Percentiles rank a stretch among this genome's conserved stretches.
Conservation (phyloP, 208 protist species). For the Leishmania turanica region DNA sequence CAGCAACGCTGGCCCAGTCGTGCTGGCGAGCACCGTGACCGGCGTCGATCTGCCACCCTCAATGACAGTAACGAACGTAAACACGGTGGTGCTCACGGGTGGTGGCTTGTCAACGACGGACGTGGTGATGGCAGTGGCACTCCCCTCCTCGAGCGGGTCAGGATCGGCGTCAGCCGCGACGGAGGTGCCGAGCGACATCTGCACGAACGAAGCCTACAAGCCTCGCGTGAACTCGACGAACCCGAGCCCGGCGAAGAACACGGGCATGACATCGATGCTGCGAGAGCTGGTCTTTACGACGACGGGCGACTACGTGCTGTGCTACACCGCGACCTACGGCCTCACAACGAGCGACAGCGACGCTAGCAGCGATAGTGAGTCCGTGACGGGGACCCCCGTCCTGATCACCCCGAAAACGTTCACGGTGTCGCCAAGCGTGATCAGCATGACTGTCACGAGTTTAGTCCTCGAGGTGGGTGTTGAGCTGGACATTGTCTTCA, state of each 20-base stretch:
- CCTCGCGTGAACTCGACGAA: constrained; percentile 45
- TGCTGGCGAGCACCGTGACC: constrained; percentile 51
- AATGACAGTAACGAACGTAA: constrained; percentile 17
- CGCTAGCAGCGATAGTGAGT: background rate
- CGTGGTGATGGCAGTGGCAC: constrained; percentile 59
- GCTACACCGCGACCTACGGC: constrained; percentile 53
- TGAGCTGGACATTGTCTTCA: constrained; percentile 56
- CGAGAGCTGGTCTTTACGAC: constrained; percentile 44
- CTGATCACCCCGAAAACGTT: constrained; percentile 61
- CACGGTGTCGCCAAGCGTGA: constrained; percentile 50
- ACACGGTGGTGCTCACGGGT: constrained; percentile 57
- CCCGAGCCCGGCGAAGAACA: constrained; percentile 17
- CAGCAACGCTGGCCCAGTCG: constrained; percentile 49
- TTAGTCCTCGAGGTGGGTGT: constrained; percentile 39
- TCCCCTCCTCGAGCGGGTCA: constrained; percentile 15
- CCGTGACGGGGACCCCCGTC: constrained; percentile 15
- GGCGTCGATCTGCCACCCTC: constrained; percentile 32
- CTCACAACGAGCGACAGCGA: constrained; percentile 12
- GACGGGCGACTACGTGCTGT: constrained; percentile 71
- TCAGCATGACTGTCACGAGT: constrained; percentile 53
- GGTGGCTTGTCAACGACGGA: constrained; percentile 69
- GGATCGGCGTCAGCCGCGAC: background rate
- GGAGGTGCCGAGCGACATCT: constrained; percentile 68
- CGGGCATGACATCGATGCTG: constrained; percentile 34
- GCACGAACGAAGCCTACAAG: constrained; percentile 61